Percentiles rank a stretch among this genome's conserved stretches.
phyloP scores from a whole-genome alignment of 2,329 filamentous ascomycete genomes.

The Parastagonospora nodorum region DNA sequence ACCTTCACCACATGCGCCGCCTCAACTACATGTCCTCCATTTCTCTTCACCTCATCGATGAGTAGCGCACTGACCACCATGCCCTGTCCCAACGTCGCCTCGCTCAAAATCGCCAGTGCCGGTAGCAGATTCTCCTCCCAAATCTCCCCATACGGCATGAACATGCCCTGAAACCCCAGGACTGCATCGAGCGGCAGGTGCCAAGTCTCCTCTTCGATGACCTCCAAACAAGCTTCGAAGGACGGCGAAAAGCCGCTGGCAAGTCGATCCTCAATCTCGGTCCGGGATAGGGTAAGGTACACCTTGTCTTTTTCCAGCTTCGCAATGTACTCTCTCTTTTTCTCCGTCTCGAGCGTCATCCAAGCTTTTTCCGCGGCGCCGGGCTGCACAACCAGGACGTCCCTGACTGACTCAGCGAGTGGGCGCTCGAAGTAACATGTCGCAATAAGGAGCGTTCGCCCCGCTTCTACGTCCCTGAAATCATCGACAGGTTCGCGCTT shows the following conservation, averaged over 20 bases:
- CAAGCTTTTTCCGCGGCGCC: background rate
- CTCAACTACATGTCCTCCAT: background rate
- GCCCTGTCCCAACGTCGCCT: constrained; percentile 5
- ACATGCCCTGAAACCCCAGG: background rate
- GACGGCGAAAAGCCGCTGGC: background rate
- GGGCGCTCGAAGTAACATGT: background rate
- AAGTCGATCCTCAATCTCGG: too few relatives aligned
- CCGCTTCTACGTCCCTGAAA: background rate
- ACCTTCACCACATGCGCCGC: background rate
- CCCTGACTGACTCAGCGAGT: background rate
- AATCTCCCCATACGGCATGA: background rate
- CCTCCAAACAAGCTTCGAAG: background rate
- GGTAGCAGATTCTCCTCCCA: background rate
- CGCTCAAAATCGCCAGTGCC: background rate
- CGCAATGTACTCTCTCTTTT: background rate
- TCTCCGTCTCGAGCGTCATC: background rate
- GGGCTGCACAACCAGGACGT: background rate
- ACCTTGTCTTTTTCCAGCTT: background rate
- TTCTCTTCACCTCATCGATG: background rate
- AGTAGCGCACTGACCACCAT: background rate
- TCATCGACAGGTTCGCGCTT: background rate
- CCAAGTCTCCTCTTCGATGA: background rate
- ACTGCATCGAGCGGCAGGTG: background rate
- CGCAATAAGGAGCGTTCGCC: background rate
- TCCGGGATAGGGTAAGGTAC: background rate